Evolutionary conservation across 1,139 yeast species (phyloP).

Genomic region (Nematodospora anomalae): DNA sequence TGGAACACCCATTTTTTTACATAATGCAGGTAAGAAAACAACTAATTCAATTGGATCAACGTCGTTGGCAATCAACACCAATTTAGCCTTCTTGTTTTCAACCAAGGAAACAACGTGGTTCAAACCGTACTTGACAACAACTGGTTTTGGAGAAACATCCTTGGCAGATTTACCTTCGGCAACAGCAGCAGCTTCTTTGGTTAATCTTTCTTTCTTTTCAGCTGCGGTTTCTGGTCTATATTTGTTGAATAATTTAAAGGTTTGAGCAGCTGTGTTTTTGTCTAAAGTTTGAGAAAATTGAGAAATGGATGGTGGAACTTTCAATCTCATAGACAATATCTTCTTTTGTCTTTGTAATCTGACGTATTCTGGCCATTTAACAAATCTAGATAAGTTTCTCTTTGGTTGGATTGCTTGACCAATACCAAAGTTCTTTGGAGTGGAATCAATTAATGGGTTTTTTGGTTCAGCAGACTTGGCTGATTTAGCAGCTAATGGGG

Average conservation of each 20-base stretch:
- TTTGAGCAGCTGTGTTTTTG: constrained; percentile 97
- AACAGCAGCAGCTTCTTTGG: constrained; percentile 97
- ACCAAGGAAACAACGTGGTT: constrained; percentile 96
- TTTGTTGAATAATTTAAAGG: constrained; percentile 95
- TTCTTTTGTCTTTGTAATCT: constrained; percentile 92
- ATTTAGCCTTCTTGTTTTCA: constrained; percentile 97
- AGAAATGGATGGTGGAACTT: constrained; percentile 98
- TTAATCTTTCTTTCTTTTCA: constrained; percentile 98
- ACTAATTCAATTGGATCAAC: constrained; percentile 99
- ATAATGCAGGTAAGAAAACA: constrained; percentile 94
- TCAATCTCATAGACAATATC: constrained; percentile 89
- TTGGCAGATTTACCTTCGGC: constrained; percentile 96
- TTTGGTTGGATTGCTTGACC: constrained; percentile 95
- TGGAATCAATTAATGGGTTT: constrained; percentile 60
- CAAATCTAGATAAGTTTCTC: constrained; percentile 93
- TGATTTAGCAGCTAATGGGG: constrained; percentile 48
- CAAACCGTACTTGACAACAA: constrained; percentile 93
- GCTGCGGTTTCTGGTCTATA: constrained; percentile 97
- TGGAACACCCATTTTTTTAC: constrained; percentile 99
- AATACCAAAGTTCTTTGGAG: constrained; percentile 93
- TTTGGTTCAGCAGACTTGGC: constrained; percentile 24
- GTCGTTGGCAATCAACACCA: constrained; percentile 95
- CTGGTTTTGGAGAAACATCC: constrained; percentile 95
- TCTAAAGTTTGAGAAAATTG: constrained; percentile 95
- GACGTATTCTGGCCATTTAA: constrained; percentile 98